A percentile compares a stretch with the other conserved stretches of the same genome.
These are phyloP conservation scores for Diaporthe eres DNA, from an alignment of 2,329 filamentous ascomycete species.

Conservation along the genomic window DNA sequence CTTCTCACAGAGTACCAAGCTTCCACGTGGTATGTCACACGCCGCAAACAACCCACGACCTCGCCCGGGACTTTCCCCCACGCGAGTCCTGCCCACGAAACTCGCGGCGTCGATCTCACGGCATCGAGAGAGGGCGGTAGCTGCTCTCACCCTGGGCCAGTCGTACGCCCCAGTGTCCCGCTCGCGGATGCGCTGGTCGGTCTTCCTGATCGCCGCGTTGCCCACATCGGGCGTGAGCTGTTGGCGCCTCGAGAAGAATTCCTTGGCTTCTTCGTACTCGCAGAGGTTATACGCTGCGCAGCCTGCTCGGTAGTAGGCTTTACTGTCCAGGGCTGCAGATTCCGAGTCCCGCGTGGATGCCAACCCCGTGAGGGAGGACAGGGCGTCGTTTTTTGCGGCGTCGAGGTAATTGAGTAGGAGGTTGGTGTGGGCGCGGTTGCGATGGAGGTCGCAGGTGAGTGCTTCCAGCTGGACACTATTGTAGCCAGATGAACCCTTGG, in stretches of 20 bases:
- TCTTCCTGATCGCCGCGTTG: neutral
- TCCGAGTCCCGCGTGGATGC: neutral
- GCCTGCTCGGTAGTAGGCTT: conserved; percentile 6
- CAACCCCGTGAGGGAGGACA: neutral
- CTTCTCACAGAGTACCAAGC: conserved; percentile 1
- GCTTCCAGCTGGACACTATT: too few relatives aligned
- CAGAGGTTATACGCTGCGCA: neutral
- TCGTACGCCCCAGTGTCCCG: neutral
- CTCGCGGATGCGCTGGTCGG: conserved; percentile 4
- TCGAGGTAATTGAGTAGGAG: neutral
- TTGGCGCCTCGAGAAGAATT: neutral
- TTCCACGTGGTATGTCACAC: neutral
- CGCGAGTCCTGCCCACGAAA: neutral
- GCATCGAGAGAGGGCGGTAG: neutral
- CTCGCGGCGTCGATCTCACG: neutral
- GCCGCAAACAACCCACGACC: neutral
- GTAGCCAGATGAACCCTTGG: neutral
- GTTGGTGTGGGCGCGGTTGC: conserved; percentile 6
- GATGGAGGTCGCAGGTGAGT: neutral
- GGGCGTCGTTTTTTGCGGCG: neutral
- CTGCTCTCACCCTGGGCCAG: neutral
- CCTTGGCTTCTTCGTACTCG: neutral
- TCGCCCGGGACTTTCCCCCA: neutral
- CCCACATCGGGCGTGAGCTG: neutral
- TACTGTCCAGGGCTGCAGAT: neutral